Conservation (phyloP, 2,329 filamentous ascomycete genomes). For the Blumeriella jaapii region DNA sequence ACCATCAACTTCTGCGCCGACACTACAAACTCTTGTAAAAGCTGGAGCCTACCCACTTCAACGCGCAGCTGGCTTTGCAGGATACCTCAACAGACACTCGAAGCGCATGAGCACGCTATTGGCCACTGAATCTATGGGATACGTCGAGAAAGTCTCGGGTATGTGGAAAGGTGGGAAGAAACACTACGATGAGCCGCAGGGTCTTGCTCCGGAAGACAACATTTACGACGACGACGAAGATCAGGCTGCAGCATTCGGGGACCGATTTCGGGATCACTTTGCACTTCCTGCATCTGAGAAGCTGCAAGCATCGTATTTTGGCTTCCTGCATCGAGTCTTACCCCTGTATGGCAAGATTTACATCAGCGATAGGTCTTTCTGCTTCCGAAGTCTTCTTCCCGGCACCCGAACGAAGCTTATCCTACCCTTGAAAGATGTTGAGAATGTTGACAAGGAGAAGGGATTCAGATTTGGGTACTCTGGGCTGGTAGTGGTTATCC, state of each 20-base stretch:
- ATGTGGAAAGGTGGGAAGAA: constrained; percentile 91
- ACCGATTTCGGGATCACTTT: constrained; percentile 84
- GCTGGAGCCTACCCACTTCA: constrained; percentile 68
- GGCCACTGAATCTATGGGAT: constrained; percentile 87
- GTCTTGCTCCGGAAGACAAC: constrained; percentile 42
- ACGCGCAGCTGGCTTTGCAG: constrained; percentile 71
- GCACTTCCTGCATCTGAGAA: constrained; percentile 74
- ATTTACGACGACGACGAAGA: constrained; percentile 44
- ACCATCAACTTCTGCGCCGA: constrained; percentile 35
- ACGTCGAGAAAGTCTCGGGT: constrained; percentile 90
- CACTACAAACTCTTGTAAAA: constrained; percentile 46
- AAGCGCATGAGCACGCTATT: constrained; percentile 73
- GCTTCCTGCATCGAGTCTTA: constrained; percentile 78
- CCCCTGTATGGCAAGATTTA: constrained; percentile 96
- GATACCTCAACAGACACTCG: constrained; percentile 67
- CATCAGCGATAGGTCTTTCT: constrained; percentile 76
- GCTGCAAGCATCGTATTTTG: constrained; percentile 81
- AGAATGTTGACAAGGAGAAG: constrained; percentile 90
- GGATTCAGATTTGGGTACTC: constrained; percentile 88
- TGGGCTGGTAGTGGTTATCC: constrained; percentile 83
- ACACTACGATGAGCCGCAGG: constrained; percentile 63
- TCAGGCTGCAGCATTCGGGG: constrained; percentile 54
- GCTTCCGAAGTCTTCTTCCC: constrained; percentile 82
- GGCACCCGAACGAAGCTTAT: constrained; percentile 89
- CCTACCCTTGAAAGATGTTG: constrained; percentile 78